Evolutionary conservation across 495 filamentous ascomycete genomes (phyloP), one percentile per base, ranked within the genome.

Genomic region (Endocarpon pusillum): DNA sequence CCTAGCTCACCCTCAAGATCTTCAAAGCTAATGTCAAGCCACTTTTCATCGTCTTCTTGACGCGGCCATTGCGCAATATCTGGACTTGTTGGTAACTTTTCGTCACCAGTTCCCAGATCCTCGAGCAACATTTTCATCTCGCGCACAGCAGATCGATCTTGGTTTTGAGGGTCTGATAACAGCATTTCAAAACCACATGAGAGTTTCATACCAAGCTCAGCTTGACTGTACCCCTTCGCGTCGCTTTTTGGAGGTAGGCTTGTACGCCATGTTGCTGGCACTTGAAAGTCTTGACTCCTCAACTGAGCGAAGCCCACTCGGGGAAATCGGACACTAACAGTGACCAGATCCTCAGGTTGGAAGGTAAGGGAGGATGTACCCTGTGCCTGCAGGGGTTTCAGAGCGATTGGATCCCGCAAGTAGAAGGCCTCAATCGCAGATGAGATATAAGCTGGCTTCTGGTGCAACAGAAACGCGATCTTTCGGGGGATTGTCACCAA

Each of bases 151-250:
- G 70, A 58, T 44, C 73, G 82, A 30, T 78, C 65, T 42, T 67
- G 66, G 34, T 73, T 68, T 32, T 75, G 64, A 9, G 73, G 62
- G 43, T 78, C 67, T 10, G 53, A 54, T 1, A 85, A 47, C 14
- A 96, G 66, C 71, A 96, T 89, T 58, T 96, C 89, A 44, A 94
- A 82, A 0, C 86, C 91, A 41, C 76, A 81, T 3, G 83, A 66
- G 12, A 94, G 48, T 54, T 94, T 97, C 75, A 92, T 86, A 4
- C 87, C 87, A 7, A 79, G 57, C 37, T 87, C 81, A 3, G 74
- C 47, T n/a, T 58, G 57, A 3, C 52, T 47, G 30, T 67, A 54
- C 30, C 49, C 55, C 36, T 51, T 51, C 1, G 39, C 41, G 17
- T 62, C 46, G 5, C 53, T 57, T 16, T 42, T 49, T 1, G 42